These are phyloP conservation scores for Exobasidium cylindrosporum DNA, from an alignment of 1,284 basidiomycete genomes.

Conservation along the genomic window DNA sequence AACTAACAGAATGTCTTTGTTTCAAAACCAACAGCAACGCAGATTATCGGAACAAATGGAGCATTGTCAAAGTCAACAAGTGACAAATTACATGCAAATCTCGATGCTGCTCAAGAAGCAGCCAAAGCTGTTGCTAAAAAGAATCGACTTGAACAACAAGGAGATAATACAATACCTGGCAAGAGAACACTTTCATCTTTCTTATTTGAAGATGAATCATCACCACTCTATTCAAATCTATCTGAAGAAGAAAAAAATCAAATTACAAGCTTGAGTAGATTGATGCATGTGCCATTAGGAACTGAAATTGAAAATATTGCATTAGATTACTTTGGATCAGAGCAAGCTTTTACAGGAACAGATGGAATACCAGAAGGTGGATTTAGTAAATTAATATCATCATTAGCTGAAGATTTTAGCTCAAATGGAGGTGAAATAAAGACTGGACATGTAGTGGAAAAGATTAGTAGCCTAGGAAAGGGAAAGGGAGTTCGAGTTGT, in stretches of 20 bases:
- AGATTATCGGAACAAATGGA: constrained; percentile 33
- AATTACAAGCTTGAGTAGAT: constrained; percentile 56
- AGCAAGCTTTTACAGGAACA: constrained; percentile 58
- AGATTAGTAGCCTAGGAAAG: constrained; percentile 12
- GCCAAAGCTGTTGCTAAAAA: constrained; percentile 15
- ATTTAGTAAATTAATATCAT: constrained; percentile 55
- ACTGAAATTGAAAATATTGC: constrained; percentile 55
- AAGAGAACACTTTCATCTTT: constrained; percentile 46
- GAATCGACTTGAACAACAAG: background rate
- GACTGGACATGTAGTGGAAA: constrained; percentile 31
- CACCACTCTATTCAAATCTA: constrained; percentile 37
- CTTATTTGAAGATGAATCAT: constrained; percentile 53
- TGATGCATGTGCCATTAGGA: constrained; percentile 59
- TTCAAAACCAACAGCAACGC: constrained; percentile 24
- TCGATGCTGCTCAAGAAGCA: constrained; percentile 29
- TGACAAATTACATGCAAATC: constrained; percentile 28
- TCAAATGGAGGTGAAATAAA: constrained; percentile 54
- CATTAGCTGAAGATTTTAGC: constrained; percentile 54
- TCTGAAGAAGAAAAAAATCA: constrained; percentile 66
- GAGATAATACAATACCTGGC: constrained; percentile 10
- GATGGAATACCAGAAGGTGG: constrained; percentile 60
- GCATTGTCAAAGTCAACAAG: constrained; percentile 19
- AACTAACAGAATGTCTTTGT: constrained; percentile 20
- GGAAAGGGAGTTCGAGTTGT: constrained; percentile 23
- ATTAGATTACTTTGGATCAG: constrained; percentile 53